A percentile compares a stretch with the other conserved stretches of the same genome.
Conservation (phyloP, 1,284 basidiomycete genomes). For the Volvariella volvacea region DNA sequence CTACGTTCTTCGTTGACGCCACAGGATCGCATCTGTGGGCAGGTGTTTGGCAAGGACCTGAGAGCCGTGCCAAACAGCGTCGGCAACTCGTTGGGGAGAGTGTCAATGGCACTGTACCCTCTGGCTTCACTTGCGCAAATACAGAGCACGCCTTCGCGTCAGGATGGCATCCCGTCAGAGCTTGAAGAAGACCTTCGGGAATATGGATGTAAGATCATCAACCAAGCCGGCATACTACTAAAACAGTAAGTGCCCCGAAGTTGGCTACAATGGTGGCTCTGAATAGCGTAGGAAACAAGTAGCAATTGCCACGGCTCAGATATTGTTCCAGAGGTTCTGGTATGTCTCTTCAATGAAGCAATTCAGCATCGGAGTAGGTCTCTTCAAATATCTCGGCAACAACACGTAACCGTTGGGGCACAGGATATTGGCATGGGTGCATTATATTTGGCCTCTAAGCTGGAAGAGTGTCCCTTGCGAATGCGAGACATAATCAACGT, state of each 20-base stretch:
- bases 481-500: constrained; percentile 94
- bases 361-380: constrained; percentile 81
- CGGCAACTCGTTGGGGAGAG: not conserved
- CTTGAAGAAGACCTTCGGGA: constrained; percentile 84
- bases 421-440: constrained; percentile 92
- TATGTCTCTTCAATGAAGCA: constrained; percentile 92
- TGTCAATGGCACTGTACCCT: constrained; percentile 51
- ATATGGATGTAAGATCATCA: constrained; percentile 89
- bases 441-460: constrained; percentile 91
- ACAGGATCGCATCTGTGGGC: not conserved
- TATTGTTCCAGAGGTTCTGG: constrained; percentile 96
- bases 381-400: constrained; percentile 5
- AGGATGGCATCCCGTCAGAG: constrained; percentile 75
- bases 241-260: constrained; percentile 56
- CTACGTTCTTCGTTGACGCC: not conserved
- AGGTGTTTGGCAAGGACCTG: constrained; percentile 7
- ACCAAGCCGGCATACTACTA: constrained; percentile 88
- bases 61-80: constrained; percentile 5
- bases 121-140: constrained; percentile 81
- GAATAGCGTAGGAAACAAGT: constrained; percentile 76
- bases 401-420: constrained; percentile 3
- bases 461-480: constrained; percentile 89
- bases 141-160: constrained; percentile 68
- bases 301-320: constrained; percentile 93
- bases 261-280: constrained; percentile 8